phyloP scores from a whole-genome alignment of 2,329 filamentous ascomycete species.

The Neofusicoccum kwambonambiense region DNA sequence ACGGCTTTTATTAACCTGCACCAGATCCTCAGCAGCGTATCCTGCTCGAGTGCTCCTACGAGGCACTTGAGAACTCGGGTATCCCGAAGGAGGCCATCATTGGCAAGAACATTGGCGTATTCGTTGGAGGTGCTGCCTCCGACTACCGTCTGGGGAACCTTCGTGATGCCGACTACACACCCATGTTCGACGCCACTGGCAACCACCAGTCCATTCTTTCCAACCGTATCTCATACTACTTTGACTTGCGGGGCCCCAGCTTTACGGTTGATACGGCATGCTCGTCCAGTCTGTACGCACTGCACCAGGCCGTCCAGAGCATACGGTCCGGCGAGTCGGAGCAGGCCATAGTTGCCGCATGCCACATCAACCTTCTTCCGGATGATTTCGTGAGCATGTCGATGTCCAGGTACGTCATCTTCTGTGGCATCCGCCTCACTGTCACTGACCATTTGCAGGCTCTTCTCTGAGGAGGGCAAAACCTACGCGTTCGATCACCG shows the following conservation, averaged over 20 bases:
- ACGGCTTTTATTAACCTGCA: background rate
- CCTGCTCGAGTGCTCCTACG: slow-evolving; percentile 24
- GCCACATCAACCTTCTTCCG: slow-evolving; percentile 20
- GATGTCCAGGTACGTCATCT: slow-evolving; percentile 19
- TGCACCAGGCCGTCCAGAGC: slow-evolving; percentile 32
- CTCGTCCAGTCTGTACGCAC: slow-evolving; percentile 28
- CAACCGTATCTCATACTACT: slow-evolving; percentile 32
- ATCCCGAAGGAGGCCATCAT: slow-evolving; percentile 19
- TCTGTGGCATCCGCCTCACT: background rate
- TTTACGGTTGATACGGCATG: slow-evolving; percentile 35
- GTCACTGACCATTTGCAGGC: background rate
- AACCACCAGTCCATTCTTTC: slow-evolving; percentile 27
- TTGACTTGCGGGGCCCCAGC: slow-evolving; percentile 31
- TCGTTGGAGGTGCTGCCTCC: slow-evolving; percentile 24
- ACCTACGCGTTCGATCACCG: slow-evolving; percentile 47
- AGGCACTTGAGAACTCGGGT: slow-evolving; percentile 25
- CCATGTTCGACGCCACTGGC: slow-evolving; percentile 18
- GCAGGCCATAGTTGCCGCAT: slow-evolving; percentile 21
- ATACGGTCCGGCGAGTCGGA: slow-evolving; percentile 20
- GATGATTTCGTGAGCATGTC: slow-evolving; percentile 21
- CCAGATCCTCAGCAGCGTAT: slow-evolving; percentile 28
- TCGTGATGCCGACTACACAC: background rate
- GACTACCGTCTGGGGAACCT: slow-evolving; percentile 26
- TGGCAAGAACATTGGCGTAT: slow-evolving; percentile 27
- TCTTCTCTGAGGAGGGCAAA: slow-evolving; percentile 34